phyloP scores from a whole-genome alignment of 2,329 filamentous ascomycete species.

The Aureobasidium subglaciale region DNA sequence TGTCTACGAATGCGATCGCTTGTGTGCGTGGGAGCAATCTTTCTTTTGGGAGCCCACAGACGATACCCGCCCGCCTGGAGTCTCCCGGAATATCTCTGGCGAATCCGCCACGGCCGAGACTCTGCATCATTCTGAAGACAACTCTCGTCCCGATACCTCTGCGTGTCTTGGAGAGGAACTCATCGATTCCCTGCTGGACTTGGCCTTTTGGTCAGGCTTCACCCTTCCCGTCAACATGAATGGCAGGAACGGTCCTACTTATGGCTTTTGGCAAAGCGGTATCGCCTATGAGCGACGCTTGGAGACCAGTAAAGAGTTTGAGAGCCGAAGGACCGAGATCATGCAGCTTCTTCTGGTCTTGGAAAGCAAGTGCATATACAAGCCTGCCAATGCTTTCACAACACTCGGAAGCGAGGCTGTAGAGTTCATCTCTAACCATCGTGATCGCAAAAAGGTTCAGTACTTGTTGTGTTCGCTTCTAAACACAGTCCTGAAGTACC shows the following conservation, averaged over 20 bases:
- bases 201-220: slow-evolving; percentile 87
- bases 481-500: slow-evolving; percentile 94
- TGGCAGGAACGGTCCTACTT: slow-evolving; percentile 57
- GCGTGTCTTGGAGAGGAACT: slow-evolving; percentile 64
- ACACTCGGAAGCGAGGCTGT: slow-evolving; percentile 14
- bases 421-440: slow-evolving; percentile 15
- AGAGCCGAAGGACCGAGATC: slow-evolving; percentile 88
- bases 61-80: not conserved
- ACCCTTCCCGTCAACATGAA: slow-evolving; percentile 56
- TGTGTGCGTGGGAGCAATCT: slow-evolving; percentile 78
- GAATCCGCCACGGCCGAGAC: slow-evolving; percentile 44
- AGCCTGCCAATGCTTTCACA: slow-evolving; percentile 52
- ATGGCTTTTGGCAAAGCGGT: slow-evolving; percentile 96
- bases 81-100: not conserved
- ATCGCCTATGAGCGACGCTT: slow-evolving; percentile 90
- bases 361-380: slow-evolving; percentile 88
- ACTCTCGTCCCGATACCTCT: not conserved
- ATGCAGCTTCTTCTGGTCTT: slow-evolving; percentile 78
- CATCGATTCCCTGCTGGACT: slow-evolving; percentile 78
- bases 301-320: slow-evolving; percentile 81
- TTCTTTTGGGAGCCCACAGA: slow-evolving; percentile 69
- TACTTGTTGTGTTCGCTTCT: slow-evolving; percentile 69
- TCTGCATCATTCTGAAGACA: not conserved
- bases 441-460: slow-evolving; percentile 17
- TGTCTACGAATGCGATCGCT: slow-evolving; percentile 78